phyloP scores from a whole-genome alignment of 176 grass and related monocot species.

The Raddia guianensis region DNA sequence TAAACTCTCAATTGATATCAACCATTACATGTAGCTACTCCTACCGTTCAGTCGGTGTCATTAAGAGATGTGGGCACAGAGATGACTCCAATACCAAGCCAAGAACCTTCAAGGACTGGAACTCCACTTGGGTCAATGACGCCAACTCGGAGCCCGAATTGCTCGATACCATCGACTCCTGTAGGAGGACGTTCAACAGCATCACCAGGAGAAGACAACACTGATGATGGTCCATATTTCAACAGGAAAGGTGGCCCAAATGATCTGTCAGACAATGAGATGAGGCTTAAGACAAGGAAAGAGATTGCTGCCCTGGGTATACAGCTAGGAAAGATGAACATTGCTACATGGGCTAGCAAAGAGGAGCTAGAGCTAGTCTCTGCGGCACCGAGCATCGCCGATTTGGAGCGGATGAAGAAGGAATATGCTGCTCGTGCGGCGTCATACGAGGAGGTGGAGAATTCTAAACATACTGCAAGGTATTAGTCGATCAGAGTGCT shows the following conservation, averaged over 20 bases:
- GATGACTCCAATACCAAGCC: conserved; percentile 94
- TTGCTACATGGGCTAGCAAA: conserved; percentile 97
- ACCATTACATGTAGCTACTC: conserved; percentile 47
- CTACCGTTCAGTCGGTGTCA: conserved; percentile 54
- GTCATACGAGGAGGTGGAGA: conserved; percentile 86
- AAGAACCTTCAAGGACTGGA: conserved; percentile 72
- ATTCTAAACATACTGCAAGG: conserved; percentile 79
- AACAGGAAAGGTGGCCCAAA: conserved; percentile 51
- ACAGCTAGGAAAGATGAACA: conserved; percentile 93
- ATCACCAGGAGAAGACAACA: conserved; percentile 46
- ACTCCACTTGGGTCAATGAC: conserved; percentile 82
- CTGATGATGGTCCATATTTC: conserved; percentile 50
- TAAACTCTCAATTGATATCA: conserved; percentile 2
- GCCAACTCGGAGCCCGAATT: conserved; percentile 72
- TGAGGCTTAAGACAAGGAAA: conserved; percentile 74
- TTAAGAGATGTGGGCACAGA: conserved; percentile 91
- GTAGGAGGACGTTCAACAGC: conserved; percentile 54
- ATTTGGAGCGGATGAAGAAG: conserved; percentile 55
- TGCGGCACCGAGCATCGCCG: conserved; percentile 48
- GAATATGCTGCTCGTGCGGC: conserved; percentile 75
- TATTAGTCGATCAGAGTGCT: conserved; percentile 40
- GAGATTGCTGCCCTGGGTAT: conserved; percentile 89
- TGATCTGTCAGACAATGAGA: conserved; percentile 76
- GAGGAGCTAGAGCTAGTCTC: conserved; percentile 70
- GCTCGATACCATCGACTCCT: conserved; percentile 81